A percentile compares a stretch with the other conserved stretches of the same genome.
Evolutionary conservation across 2,329 filamentous ascomycete species (phyloP).

Genomic region (Talaromyces funiculosus): DNA sequence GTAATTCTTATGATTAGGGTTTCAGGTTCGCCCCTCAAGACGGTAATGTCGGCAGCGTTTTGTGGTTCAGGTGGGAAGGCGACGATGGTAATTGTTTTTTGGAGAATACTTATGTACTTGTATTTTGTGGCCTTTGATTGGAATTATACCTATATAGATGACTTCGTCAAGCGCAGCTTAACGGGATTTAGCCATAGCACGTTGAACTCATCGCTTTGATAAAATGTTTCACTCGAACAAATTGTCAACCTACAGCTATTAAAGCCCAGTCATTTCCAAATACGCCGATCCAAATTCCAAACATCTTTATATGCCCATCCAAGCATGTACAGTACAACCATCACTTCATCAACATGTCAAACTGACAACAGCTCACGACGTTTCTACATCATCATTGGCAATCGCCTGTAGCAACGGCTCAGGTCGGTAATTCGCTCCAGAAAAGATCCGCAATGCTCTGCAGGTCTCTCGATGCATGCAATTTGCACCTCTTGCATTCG

Average conservation of each 20-base stretch:
- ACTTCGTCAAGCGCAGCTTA: neutral
- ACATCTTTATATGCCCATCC: neutral
- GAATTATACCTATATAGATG: neutral
- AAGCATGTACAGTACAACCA: neutral
- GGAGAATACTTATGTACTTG: neutral
- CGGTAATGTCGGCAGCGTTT: no score
- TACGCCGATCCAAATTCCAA: neutral
- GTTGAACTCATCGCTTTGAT: neutral
- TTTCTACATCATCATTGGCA: neutral
- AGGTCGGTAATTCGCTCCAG: neutral
- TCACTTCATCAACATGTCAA: neutral
- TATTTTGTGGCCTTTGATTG: neutral
- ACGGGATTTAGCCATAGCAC: no score
- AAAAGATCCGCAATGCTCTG: neutral
- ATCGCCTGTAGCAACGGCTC: neutral
- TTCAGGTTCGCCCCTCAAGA: neutral
- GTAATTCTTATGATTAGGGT: neutral
- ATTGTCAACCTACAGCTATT: neutral
- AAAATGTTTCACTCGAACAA: neutral
- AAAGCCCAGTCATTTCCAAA: neutral
- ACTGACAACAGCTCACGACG: neutral
- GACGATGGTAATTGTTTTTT: neutral
- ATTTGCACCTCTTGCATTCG: neutral
- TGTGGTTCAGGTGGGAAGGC: no score
- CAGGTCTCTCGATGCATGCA: neutral